Evolutionary conservation across 257 asterid species (phyloP).

Genomic region (Jaltomata sinuosa): DNA sequence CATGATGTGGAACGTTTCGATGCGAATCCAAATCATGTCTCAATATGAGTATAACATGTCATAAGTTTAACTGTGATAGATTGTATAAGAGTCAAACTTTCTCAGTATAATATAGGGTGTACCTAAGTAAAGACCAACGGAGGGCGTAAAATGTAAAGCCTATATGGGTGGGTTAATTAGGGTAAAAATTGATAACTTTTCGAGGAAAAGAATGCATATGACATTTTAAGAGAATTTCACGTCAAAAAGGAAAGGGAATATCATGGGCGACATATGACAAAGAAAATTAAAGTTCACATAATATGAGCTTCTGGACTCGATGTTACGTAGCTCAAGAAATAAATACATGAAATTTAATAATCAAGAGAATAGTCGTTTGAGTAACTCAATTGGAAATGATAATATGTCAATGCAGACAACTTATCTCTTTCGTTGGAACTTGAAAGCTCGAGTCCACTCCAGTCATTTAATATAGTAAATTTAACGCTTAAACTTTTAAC

Average conservation of each 20-base stretch:
- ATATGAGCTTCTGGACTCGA: too few relatives aligned
- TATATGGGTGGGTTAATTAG: background rate
- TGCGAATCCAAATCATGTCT: background rate
- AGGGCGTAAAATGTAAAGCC: background rate
- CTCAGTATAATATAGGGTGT: background rate
- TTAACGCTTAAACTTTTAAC: too few relatives aligned
- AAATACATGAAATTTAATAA: background rate
- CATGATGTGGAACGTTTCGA: fast-evolving
- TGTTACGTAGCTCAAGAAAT: background rate
- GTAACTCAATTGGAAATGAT: background rate
- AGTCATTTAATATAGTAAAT: background rate
- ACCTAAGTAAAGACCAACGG: background rate
- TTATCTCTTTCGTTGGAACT: background rate
- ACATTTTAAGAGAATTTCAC: background rate
- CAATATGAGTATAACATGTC: background rate
- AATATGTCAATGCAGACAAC: background rate
- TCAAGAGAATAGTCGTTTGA: background rate
- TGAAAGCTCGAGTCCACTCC: background rate
- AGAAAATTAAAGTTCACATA: too few relatives aligned
- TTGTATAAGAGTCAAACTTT: background rate
- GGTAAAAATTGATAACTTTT: background rate
- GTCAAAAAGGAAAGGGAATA: background rate
- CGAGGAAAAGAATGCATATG: background rate
- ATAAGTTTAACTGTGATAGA: background rate
- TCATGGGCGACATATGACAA: too few relatives aligned